Base-by-base conservation (phyloP, 1,139 yeast genomes). In the Pichia inconspicua region DNA sequence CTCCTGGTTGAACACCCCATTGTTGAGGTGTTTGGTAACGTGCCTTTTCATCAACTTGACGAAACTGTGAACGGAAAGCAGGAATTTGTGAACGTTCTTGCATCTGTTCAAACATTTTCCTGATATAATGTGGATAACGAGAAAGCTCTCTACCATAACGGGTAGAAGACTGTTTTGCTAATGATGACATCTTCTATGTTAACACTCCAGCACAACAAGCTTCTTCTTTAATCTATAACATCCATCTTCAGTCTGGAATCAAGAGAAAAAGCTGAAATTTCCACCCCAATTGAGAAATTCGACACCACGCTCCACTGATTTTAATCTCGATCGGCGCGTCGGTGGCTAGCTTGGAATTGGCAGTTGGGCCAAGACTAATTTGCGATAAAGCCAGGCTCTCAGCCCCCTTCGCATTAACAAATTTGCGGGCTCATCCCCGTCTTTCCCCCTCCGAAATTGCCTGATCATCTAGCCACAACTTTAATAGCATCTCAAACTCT, bases 1-100 rank as follows among this genome's bases (percentile, higher is more conserved):
- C 88, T 31, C 87, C 87, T 15, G 76, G 77, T 50, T 75, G 68
- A 55, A 72, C 79, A 52, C 70, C 72, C 74, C 82, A 71, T 44
- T 79, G 74, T 45, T 62, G 61, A 44, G 70, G 70, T 8, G 59
- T 63, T 45, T 65, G 65, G 49, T 67, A 72, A 48, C 66, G 59
- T 42, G 71, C 66, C 36, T 66, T 65, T 31, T 67, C 68, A 15
- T 69, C 69, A 9, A 74, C 68, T 25, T 54, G 55, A 27, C 53
- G 49, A 15, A 50, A 55, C 42, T 57, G 57, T 8, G 61, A 53
- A 47, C 59, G 50, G 41, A 52, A 53, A 10, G 62, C 54, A 2
- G 64, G 66, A 12, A 67, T 65, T 48, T 62, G 65, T 1, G 62
- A 54, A 25, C 55, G 48, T 34, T 50, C 52, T 28, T 61, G 59